Evolutionary conservation across 768 basidiomycete genomes (phyloP).

Genomic region (Hortiboletus flavorubellus): DNA sequence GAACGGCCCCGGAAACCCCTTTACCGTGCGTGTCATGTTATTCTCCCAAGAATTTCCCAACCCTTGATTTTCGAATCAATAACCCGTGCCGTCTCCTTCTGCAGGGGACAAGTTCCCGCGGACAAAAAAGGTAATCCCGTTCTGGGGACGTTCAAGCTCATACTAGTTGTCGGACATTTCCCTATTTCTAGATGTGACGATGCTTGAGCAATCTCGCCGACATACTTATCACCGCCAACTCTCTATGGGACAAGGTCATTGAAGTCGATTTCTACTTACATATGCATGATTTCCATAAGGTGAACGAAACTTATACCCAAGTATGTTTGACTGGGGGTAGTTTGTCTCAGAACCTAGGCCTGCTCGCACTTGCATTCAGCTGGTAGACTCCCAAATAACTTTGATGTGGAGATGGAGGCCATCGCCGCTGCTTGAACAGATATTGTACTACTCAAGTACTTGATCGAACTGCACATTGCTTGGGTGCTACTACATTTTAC

Average conservation of each 20-base stretch:
- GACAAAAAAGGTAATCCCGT: constrained; percentile 39
- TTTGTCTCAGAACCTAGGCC: constrained; percentile 59
- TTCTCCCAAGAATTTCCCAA: neutral
- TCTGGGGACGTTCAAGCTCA: constrained; percentile 52
- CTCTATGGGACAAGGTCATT: constrained; percentile 57
- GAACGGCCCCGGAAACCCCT: constrained; percentile 36
- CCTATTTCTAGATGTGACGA: constrained; percentile 36
- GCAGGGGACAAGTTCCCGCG: constrained; percentile 58
- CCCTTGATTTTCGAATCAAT: neutral
- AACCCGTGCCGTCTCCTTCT: constrained; percentile 60
- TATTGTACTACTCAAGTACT: neutral
- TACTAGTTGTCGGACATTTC: constrained; percentile 38
- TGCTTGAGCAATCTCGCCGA: constrained; percentile 52
- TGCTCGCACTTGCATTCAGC: constrained; percentile 75
- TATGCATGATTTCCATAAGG: constrained; percentile 53
- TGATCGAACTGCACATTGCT: neutral
- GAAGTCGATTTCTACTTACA: constrained; percentile 56
- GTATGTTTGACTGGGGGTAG: constrained; percentile 34
- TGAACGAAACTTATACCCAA: constrained; percentile 59
- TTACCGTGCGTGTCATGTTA: constrained; percentile 6
- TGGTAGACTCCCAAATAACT: constrained; percentile 62
- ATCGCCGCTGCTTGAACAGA: constrained; percentile 42
- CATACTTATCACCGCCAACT: constrained; percentile 51
- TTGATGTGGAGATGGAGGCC: constrained; percentile 71
- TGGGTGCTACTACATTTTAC: neutral